phyloP scores from a whole-genome alignment of 1,284 basidiomycete genomes.

The Moesziomyces parantarcticus region DNA sequence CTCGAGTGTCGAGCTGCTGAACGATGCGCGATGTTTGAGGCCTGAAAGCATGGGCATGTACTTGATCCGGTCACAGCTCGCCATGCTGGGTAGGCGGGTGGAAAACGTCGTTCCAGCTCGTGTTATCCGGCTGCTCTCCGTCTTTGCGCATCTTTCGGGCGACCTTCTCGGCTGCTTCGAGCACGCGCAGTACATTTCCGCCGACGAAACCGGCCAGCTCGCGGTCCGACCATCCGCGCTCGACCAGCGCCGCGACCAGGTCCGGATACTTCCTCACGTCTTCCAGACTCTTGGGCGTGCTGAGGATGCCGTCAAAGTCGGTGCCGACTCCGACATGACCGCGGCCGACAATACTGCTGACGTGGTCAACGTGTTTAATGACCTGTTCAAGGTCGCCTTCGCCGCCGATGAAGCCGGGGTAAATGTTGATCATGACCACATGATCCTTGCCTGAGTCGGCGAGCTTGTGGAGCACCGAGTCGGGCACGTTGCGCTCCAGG shows the following conservation, averaged over 20 bases:
- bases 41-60: neutral
- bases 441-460: conserved; percentile 19
- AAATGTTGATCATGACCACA: conserved; percentile 49
- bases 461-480: conserved; percentile 32
- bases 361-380: conserved; percentile 30
- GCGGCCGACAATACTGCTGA: conserved; percentile 28
- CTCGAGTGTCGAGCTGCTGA: no score
- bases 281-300: conserved; percentile 26
- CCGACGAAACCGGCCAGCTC: conserved; percentile 37
- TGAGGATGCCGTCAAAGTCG: conserved; percentile 49
- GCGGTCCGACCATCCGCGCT: conserved; percentile 35
- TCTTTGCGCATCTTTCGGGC: conserved; percentile 25
- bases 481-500: conserved; percentile 37
- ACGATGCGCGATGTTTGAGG: neutral
- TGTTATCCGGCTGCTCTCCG: conserved; percentile 34
- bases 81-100: neutral
- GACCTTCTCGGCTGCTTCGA: conserved; percentile 28
- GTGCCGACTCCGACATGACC: conserved; percentile 43
- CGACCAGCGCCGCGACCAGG: conserved; percentile 29
- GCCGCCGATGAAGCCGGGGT: conserved; percentile 49
- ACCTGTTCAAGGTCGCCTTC: conserved; percentile 34
- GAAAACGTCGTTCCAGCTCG: conserved; percentile 38
- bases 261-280: conserved; percentile 44
- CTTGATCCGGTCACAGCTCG: conserved; percentile 12
- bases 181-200: conserved; percentile 41